These are phyloP conservation scores for Leccinum fallax DNA, from an alignment of 1,284 basidiomycete genomes.

Conservation along the genomic window DNA sequence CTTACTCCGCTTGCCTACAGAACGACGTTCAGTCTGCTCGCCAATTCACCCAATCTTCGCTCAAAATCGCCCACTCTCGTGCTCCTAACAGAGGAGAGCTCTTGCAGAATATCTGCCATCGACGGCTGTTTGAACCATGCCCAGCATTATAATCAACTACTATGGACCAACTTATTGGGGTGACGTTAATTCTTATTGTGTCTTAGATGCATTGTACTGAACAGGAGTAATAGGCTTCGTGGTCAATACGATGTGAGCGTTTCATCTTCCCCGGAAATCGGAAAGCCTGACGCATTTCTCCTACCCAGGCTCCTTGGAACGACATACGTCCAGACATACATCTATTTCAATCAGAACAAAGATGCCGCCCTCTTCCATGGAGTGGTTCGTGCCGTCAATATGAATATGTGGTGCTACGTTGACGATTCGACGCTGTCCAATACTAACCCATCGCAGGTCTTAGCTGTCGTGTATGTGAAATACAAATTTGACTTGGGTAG, in stretches of 20 bases:
- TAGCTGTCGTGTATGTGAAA: conserved; percentile 2
- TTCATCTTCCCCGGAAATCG: background rate
- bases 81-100: background rate
- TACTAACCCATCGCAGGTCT: conserved; percentile 2
- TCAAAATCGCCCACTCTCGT: background rate
- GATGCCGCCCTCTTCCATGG: conserved; percentile 3
- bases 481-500: background rate
- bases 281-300: background rate
- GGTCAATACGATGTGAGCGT: conserved; percentile 3
- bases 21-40: background rate
- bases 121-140: background rate
- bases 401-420: background rate
- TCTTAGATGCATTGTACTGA: background rate
- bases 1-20: background rate
- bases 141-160: background rate
- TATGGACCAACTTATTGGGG: conserved; percentile 10
- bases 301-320: conserved; percentile 11
- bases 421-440: background rate
- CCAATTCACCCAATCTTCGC: background rate
- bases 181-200: background rate
- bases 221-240: conserved; percentile 9
- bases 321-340: conserved; percentile 11
- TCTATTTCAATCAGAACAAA: conserved; percentile 9
- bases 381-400: conserved; percentile 2
- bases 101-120: background rate